phyloP scores from a whole-genome alignment of 1,139 yeast genomes.

The Williopsis jadinii region DNA sequence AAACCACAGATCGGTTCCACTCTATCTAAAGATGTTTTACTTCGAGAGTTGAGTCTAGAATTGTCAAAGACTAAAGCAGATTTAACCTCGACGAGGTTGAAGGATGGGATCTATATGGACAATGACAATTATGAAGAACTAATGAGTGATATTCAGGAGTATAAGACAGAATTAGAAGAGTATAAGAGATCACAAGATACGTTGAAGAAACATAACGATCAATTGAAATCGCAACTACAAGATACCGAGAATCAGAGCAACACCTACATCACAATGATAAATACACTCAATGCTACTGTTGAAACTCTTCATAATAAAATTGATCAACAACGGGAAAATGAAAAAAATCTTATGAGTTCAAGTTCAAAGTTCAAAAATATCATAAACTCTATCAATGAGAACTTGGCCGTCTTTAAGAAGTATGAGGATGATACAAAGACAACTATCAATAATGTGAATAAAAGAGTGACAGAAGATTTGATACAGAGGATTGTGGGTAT shows the following conservation, averaged over 20 bases:
- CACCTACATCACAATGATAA: constrained; percentile 24
- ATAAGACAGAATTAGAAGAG: constrained; percentile 39
- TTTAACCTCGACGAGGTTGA: constrained; percentile 50
- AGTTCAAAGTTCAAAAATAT: constrained; percentile 26
- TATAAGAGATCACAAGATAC: constrained; percentile 30
- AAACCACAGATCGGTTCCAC: constrained; percentile 46
- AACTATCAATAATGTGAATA: constrained; percentile 22
- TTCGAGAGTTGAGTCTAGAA: constrained; percentile 51
- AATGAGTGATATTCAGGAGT: constrained; percentile 37
- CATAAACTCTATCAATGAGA: constrained; percentile 24
- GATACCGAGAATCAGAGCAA: constrained; percentile 23
- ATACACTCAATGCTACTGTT: constrained; percentile 24
- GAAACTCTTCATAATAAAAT: constrained; percentile 27
- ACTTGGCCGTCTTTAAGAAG: constrained; percentile 24
- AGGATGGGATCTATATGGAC: constrained; percentile 58
- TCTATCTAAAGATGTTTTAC: constrained; percentile 45
- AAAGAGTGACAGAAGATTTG: constrained; percentile 5
- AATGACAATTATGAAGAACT: constrained; percentile 49
- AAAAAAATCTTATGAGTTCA: constrained; percentile 26
- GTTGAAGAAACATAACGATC: constrained; percentile 28
- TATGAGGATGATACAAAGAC: constrained; percentile 25
- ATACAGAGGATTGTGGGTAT: constrained; percentile 3
- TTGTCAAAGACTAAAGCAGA: constrained; percentile 50
- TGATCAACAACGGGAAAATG: constrained; percentile 28
- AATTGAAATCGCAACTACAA: constrained; percentile 23